Evolutionary conservation across 305 asterid genomes (phyloP), one percentile per base, ranked within the genome.

Genomic region (Plantago lanceolata): DNA sequence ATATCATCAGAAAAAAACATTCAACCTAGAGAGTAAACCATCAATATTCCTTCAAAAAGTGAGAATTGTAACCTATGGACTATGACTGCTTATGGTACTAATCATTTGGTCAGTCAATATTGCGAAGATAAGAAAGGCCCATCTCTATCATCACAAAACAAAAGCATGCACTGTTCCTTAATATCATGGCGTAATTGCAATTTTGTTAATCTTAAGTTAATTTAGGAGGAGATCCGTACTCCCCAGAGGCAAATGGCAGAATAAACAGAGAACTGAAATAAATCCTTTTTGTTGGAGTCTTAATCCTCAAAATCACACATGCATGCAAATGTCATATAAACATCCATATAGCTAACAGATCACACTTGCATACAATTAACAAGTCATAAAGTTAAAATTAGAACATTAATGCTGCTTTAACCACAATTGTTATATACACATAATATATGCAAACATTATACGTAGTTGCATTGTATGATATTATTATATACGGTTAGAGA

Each of bases 111-210:
- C 37, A 31, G 28, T 31, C 37, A 31, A 31, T 31, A 2, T 4
- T 31, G 37, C 5, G 37, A 31, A 31, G 37, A 4, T 31, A 31
- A 31, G 37, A 19, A 8, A 48, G 21, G 21, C 15, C 17, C 21
- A 51, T 37, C 53, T 35, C 57, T 65, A 61, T 43, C 64, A 50
- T 24, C 37, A 20, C 35, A n/a, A 50, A 37, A 57, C 20, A 59
- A 51, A 51, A 69, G 31, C 64, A 49, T 16, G 48, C 37, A 48
- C 67, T 28, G 62, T 48, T 64, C 64, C 66, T 68, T 54, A 66
- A 59, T 45, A 29, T 26, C 64, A 6, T 17, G 31, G 28, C 16
- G 53, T 49, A 11, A 43, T 44, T 28, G 48, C 57, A 24, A 15
- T 15, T 50, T 69, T 35, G 8, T 19, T 44, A 16, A 28, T 40